A percentile compares a stretch with the other conserved stretches of the same genome.
Evolutionary conservation across 1,139 yeast species (phyloP).

Genomic region (Casaregolazyma lundiana): DNA sequence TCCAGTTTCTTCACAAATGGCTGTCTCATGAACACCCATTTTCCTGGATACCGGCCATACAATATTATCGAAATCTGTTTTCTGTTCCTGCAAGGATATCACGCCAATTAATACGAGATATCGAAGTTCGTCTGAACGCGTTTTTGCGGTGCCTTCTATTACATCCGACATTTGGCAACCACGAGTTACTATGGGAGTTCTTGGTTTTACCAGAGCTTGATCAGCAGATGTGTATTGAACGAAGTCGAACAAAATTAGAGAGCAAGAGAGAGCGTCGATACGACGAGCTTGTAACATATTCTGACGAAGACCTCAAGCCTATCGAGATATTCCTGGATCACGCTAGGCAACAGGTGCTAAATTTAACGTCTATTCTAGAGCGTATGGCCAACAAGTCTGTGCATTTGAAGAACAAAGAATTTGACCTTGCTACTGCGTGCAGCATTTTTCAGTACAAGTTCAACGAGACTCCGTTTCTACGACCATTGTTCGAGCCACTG

Average conservation of each 20-base stretch:
- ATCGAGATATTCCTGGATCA: constrained; percentile 26
- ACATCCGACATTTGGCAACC: constrained; percentile 33
- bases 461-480: constrained; percentile 17
- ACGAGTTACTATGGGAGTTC: constrained; percentile 44
- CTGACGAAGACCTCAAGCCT: constrained; percentile 22
- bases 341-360: constrained; percentile 23
- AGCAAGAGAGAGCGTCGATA: constrained; percentile 32
- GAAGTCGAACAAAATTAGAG: constrained; percentile 33
- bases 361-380: constrained; percentile 16
- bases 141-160: constrained; percentile 41
- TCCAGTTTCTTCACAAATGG: constrained; percentile 38
- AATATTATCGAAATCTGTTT: constrained; percentile 30
- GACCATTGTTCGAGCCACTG: constrained; percentile 10
- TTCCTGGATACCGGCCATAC: constrained; percentile 36
- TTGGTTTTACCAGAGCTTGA: constrained; percentile 37
- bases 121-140: constrained; percentile 46
- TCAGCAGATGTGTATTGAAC: constrained; percentile 32
- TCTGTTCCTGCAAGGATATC: constrained; percentile 34
- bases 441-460: constrained; percentile 20
- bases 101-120: constrained; percentile 41
- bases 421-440: constrained; percentile 22
- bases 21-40: constrained; percentile 33
- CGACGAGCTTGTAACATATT: constrained; percentile 25
- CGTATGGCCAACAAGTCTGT: constrained; percentile 18
- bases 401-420: constrained; percentile 20